phyloP scores from a whole-genome alignment of 768 basidiomycete genomes.

The Butyriboletus loyo region DNA sequence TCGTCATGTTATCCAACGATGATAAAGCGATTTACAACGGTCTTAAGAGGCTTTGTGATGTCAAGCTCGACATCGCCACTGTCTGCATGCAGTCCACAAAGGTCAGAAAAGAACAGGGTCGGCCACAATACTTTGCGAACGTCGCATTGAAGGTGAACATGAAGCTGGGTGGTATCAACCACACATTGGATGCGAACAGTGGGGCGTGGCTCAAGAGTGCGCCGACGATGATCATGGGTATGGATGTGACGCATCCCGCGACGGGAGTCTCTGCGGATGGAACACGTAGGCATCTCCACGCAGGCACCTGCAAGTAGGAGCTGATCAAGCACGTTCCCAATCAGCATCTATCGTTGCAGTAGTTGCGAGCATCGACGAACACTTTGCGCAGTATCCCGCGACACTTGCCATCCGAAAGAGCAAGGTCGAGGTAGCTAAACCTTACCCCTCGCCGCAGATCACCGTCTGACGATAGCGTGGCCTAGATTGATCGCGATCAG shows the following conservation, averaged over 20 bases:
- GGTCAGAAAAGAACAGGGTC: conserved; percentile 51
- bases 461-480: background rate
- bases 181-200: conserved; percentile 39
- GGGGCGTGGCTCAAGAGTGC: conserved; percentile 38
- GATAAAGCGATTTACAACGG: conserved; percentile 50
- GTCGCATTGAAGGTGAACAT: conserved; percentile 56
- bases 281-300: conserved; percentile 29
- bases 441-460: background rate
- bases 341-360: conserved; percentile 51
- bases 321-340: background rate
- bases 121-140: conserved; percentile 50
- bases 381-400: conserved; percentile 49
- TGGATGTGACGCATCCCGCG: conserved; percentile 70
- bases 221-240: conserved; percentile 54
- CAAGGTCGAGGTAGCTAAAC: conserved; percentile 59
- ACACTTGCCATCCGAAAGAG: conserved; percentile 46
- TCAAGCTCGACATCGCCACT: conserved; percentile 48
- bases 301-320: background rate
- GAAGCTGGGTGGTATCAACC: conserved; percentile 55
- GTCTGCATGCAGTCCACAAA: conserved; percentile 72
- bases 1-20: conserved; percentile 46
- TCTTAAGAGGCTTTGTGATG: conserved; percentile 48
- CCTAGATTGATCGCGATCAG: conserved; percentile 9
- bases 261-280: conserved; percentile 57
- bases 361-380: conserved; percentile 46